A percentile compares a stretch with the other conserved stretches of the same genome.
These are phyloP conservation scores for Tritrichomonas foetus DNA, from an alignment of 208 protist species.

Conservation along the genomic window DNA sequence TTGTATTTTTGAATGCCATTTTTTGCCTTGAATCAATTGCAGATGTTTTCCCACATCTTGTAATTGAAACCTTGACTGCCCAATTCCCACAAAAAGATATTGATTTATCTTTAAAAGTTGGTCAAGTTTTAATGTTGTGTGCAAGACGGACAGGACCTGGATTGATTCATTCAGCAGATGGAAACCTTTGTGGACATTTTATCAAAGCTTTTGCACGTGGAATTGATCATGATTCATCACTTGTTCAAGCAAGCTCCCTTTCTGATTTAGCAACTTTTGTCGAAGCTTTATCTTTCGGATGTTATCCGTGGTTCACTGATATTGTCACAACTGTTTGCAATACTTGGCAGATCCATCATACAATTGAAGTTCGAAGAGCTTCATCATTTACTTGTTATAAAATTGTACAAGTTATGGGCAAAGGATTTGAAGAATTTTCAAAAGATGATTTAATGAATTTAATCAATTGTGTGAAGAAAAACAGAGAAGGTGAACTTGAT, in stretches of 20 bases:
- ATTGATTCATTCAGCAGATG: not conserved
- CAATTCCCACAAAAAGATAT: not conserved
- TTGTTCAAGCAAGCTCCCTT: not conserved
- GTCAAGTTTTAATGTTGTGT: not conserved
- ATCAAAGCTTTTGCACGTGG: slow-evolving; percentile 23
- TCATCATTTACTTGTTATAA: not conserved
- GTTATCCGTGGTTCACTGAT: not conserved
- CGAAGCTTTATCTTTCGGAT: not conserved
- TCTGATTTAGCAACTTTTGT: not conserved
- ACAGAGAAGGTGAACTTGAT: not conserved
- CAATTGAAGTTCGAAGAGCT: not conserved
- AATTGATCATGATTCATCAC: not conserved
- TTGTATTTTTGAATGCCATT: slow-evolving; percentile 4
- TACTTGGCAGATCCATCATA: not conserved
- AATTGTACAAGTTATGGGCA: not conserved
- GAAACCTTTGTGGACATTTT: slow-evolving; percentile 5
- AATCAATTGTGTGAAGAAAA: not conserved
- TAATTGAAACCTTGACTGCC: not conserved
- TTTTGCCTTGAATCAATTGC: not conserved
- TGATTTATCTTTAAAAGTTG: slow-evolving; percentile 1
- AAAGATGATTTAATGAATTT: not conserved
- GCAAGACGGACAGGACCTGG: slow-evolving; percentile 1
- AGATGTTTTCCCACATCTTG: slow-evolving; percentile 29
- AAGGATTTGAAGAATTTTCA: slow-evolving; percentile 11
- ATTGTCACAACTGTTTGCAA: not conserved